Conservation (phyloP, 2,329 filamentous ascomycete species). For the Xylariaceae sp. region DNA sequence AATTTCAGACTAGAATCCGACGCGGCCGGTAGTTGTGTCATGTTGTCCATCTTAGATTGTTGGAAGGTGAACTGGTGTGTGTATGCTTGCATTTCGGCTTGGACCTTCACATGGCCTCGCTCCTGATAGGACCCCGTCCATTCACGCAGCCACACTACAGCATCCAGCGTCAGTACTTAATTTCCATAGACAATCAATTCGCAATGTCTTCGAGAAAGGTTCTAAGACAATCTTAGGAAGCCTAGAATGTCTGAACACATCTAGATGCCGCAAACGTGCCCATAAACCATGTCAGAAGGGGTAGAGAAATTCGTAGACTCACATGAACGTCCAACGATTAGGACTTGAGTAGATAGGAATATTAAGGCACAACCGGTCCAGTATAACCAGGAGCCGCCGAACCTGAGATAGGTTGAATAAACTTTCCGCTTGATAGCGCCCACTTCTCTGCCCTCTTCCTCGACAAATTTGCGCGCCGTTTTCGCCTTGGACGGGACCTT, state of each 20-base stretch:
- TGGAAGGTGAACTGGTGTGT: conserved; percentile 51
- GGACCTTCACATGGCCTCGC: conserved; percentile 26
- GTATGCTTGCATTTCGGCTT: conserved; percentile 39
- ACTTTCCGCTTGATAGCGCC: conserved; percentile 69
- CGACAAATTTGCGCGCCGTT: conserved; percentile 71
- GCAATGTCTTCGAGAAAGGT: neutral
- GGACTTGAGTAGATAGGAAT: conserved; percentile 57
- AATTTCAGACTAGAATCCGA: conserved; percentile 52
- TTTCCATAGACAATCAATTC: neutral
- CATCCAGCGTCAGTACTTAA: neutral
- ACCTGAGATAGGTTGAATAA: conserved; percentile 68
- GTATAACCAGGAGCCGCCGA: conserved; percentile 64
- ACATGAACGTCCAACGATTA: conserved; percentile 62
- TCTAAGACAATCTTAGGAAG: too few relatives aligned
- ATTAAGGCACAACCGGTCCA: conserved; percentile 59
- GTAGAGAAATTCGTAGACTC: neutral
- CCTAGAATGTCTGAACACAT: neutral
- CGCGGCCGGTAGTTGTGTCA: conserved; percentile 34
- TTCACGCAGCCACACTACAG: conserved; percentile 57
- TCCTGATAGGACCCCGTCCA: conserved; percentile 58
- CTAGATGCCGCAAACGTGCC: neutral
- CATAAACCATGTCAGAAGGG: neutral
- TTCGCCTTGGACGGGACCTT: conserved; percentile 53
- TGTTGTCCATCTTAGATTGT: conserved; percentile 47
- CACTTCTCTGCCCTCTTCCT: conserved; percentile 73